Evolutionary conservation across 176 grass and related monocot genomes (phyloP), one percentile per base, ranked within the genome.

Genomic region (Guadua angustifolia): DNA sequence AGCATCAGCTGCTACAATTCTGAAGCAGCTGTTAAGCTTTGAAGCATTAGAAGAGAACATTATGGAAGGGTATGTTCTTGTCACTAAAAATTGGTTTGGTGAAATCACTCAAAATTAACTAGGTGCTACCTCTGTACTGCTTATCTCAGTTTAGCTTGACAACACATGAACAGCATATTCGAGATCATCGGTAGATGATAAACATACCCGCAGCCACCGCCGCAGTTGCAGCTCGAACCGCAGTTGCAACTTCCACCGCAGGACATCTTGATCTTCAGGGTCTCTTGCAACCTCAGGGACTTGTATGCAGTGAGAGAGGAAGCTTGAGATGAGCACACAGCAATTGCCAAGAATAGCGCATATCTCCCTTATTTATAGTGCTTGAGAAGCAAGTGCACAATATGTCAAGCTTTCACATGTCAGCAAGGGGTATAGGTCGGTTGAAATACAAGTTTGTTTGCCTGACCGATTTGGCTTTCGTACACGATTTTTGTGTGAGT

Each of bases 181-280:
- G 18, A 49, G 25, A 66, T 26, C 14, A 45, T 18, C 4, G 74
- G 17, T n/a, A 36, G 18, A 6, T 16, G 24, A 56, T 47, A 18
- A 45, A 60, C 40, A 6, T 52, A 70, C 74, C 73, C 38, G 47
- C 73, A 86, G 7, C 85, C 26, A 5, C 60, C 33, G 24, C 78
- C 61, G 36, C 80, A 29, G 29, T 1, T 29, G 29, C 29, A 29
- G 29, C 29, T 29, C 29, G 29, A 29, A 29, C 29, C 29, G 29
- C 29, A 83, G 15, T 35, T 83, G 80, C 80, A 83, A 15, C 14
- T 69, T 52, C 71, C 77, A 66, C 77, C 60, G 3, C 77, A 79
- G 11, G 77, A 79, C 77, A 66, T 79, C 17, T 79, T 66, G 43
- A 66, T n/a, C 22, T 35, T 49, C 6, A 26, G 6, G 25, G 25